These are phyloP conservation scores for Monilinia laxa DNA, from an alignment of 2,329 filamentous ascomycete species.

Conservation along the genomic window DNA sequence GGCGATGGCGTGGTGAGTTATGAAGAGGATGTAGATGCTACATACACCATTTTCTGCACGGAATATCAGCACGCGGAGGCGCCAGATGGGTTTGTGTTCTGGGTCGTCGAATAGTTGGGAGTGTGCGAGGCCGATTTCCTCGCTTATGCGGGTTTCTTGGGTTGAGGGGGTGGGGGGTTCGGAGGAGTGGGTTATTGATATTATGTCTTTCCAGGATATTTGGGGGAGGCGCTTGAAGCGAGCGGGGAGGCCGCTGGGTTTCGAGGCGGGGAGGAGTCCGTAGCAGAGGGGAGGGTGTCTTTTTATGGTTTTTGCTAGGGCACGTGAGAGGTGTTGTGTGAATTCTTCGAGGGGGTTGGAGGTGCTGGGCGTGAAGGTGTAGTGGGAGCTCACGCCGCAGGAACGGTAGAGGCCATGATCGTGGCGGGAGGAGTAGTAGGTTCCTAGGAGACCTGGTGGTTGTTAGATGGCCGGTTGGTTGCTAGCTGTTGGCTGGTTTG, in stretches of 20 bases:
- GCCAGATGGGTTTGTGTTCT: constrained; percentile 31
- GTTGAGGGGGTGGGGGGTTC: background rate
- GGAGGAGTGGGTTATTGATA: background rate
- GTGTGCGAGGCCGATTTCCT: constrained; percentile 28
- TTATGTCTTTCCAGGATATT: constrained; percentile 1
- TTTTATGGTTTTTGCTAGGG: background rate
- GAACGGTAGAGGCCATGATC: constrained; percentile 8
- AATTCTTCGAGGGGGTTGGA: background rate
- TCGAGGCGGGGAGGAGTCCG: background rate
- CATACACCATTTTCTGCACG: background rate
- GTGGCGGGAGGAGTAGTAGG: constrained; percentile 5
- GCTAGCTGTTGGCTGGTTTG: background rate
- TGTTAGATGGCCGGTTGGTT: background rate
- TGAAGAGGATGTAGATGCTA: constrained; percentile 29
- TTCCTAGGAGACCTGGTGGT: constrained; percentile 4
- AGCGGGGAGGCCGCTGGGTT: background rate
- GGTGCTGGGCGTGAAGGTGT: background rate
- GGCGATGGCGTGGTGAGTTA: constrained; percentile 29
- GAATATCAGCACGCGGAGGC: constrained; percentile 26
- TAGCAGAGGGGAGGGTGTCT: constrained; percentile 4
- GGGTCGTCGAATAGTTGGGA: constrained; percentile 27
- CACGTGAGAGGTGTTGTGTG: background rate
- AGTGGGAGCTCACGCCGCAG: constrained; percentile 5
- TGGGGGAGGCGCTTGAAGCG: background rate
- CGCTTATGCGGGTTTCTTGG: background rate